A percentile compares a stretch with the other conserved stretches of the same genome.
Evolutionary conservation across 805 yeast genomes (phyloP).

Genomic region (Danielia oregonensis): DNA sequence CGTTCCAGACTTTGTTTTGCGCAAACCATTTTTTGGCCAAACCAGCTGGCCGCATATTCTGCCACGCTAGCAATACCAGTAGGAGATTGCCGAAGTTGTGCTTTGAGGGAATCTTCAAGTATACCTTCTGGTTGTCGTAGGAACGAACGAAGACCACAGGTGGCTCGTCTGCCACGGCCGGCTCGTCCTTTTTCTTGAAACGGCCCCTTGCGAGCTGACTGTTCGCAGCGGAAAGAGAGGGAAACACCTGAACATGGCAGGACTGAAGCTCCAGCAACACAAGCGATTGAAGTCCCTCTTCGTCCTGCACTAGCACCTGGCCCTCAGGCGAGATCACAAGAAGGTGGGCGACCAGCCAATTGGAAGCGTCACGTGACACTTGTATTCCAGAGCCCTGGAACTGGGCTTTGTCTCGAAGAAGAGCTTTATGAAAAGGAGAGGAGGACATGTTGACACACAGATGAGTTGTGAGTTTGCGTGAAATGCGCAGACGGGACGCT

Average conservation of each 20-base stretch:
- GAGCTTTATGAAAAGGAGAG: constrained; percentile 26
- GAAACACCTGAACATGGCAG: constrained; percentile 35
- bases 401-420: constrained; percentile 31
- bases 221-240: constrained; percentile 15
- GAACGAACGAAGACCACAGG: constrained; percentile 42
- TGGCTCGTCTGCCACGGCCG: constrained; percentile 19
- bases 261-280: constrained; percentile 35
- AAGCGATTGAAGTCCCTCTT: constrained; percentile 25
- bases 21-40: constrained; percentile 53
- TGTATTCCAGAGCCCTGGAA: constrained; percentile 30
- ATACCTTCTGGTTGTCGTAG: constrained; percentile 34
- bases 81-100: constrained; percentile 41
- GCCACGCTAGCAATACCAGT: constrained; percentile 53
- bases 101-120: constrained; percentile 33
- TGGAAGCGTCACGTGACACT: constrained; percentile 34
- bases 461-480: not conserved
- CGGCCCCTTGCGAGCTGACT: constrained; percentile 2
- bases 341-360: constrained; percentile 32
- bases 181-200: constrained; percentile 6
- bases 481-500: not conserved
- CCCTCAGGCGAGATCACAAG: constrained; percentile 32
- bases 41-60: constrained; percentile 48
- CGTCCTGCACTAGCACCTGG: constrained; percentile 30
- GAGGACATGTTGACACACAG: not conserved
- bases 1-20: constrained; percentile 29